Conservation (phyloP, 331 rosid genomes). For the Erythrophleum ivorense region DNA sequence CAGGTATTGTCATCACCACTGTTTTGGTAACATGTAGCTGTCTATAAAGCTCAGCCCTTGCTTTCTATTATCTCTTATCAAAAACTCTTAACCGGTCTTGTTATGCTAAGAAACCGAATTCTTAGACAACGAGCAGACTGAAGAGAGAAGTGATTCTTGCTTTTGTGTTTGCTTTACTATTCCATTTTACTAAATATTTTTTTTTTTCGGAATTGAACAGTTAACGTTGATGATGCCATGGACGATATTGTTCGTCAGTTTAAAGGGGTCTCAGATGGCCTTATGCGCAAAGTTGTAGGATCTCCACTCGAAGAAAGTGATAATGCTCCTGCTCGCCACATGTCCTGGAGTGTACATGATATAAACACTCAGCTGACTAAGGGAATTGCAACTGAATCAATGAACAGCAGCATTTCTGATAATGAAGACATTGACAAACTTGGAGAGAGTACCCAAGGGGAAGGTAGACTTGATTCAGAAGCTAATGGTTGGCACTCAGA, state of each 20-base stretch:
- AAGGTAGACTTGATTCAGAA: constrained; percentile 43
- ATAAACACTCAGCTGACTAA: constrained; percentile 43
- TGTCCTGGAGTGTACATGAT: constrained; percentile 55
- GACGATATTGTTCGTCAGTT: constrained; percentile 93
- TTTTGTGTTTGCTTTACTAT: no score
- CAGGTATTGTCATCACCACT: constrained; percentile 62
- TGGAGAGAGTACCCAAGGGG: constrained; percentile 43
- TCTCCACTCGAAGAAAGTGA: constrained; percentile 50
- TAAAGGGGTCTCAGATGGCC: constrained; percentile 90
- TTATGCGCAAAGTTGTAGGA: constrained; percentile 75
- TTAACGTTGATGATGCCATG: constrained; percentile 91
- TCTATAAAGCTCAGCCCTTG: background rate
- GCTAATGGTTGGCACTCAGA: constrained; percentile 68
- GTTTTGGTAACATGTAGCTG: constrained; percentile 30
- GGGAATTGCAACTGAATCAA: constrained; percentile 52
- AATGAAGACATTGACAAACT: constrained; percentile 62
- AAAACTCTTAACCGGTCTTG: no score
- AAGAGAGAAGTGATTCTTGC: no score
- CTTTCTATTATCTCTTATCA: no score
- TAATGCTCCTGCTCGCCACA: constrained; percentile 40
- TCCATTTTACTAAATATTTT: no score
- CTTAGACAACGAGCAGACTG: no score
- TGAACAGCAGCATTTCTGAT: constrained; percentile 66
- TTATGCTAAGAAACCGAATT: no score
- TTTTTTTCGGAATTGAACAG: constrained; percentile 48